Evolutionary conservation across 176 grass and related monocot species (phyloP), one percentile per base, ranked within the genome.

Genomic region (Ensete ventricosum): DNA sequence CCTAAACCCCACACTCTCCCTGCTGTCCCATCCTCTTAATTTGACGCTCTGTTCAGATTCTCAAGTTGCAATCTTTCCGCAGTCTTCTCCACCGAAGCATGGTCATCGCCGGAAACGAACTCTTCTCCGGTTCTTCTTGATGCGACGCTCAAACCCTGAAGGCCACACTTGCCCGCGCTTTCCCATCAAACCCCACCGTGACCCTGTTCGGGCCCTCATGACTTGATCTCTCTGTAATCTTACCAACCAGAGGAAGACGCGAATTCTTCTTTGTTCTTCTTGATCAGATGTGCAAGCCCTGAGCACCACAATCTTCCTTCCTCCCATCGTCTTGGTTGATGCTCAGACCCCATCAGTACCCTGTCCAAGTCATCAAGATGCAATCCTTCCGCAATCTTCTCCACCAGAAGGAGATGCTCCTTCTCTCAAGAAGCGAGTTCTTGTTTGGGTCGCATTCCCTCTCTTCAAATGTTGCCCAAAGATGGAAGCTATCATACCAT

Each of bases 381-480:
- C 78, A 50, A 64, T 62, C 57, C 9, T 50, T 80, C 17, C 14
- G 55, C 34, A 52, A 43, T 21, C 43, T 73, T 70, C 43, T 64
- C 69, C 78, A 34, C 19, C 66, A 65, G 10, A 22, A 57, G 52
- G 69, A 69, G 23, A 52, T 78, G 52, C 51, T 57, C 22, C 11
- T 7, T 11, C 13, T 72, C 13, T 49, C 20, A 48, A 16, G 14
- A 19, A 70, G n/a, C 55, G 19, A 43, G 2, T 50, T 9, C 55
- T 23, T 73, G 9, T 22, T 14, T 22, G 23, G 5, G 54, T 53
- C 49, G 16, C n/a, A 22, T 52, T 27, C 4, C 22, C 55, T 64
- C 43, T 80, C 57, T 2, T 73, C 69, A 9, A 34, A 50, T 29
- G 34, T 16, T 1, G 2, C 55, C 8, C 2, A 29, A 19, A 63